These are phyloP conservation scores for Solanum ahanhuiri DNA, from an alignment of 257 asterid species.

Conservation along the genomic window DNA sequence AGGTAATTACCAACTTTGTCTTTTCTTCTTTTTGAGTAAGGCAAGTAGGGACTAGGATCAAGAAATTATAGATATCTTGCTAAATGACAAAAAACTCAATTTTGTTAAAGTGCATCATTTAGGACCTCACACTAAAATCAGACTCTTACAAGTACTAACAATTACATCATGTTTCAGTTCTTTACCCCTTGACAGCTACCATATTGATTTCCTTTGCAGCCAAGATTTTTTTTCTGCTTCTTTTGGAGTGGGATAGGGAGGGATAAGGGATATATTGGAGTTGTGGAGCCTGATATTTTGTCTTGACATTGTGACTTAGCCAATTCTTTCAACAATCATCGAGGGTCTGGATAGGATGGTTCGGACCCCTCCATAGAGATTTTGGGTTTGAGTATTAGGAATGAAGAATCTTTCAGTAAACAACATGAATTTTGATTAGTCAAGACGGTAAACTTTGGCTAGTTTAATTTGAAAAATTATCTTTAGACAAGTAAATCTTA, in stretches of 20 bases:
- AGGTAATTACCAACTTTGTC: neutral
- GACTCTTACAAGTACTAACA: neutral
- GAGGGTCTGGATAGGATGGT: neutral
- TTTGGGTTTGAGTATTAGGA: neutral
- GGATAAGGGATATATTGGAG: neutral
- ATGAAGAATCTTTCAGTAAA: no score
- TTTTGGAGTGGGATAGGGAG: neutral
- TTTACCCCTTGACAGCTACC: neutral
- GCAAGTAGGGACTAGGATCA: neutral
- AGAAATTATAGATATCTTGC: neutral
- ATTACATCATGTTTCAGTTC: neutral
- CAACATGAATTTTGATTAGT: neutral
- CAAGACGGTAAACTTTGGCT: neutral
- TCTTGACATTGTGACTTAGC: no score
- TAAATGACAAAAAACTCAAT: neutral
- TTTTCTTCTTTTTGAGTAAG: neutral
- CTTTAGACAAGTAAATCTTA: neutral
- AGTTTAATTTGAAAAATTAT: neutral
- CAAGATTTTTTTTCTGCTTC: neutral
- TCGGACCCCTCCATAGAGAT: neutral
- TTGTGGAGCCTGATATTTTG: neutral
- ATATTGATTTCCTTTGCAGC: neutral
- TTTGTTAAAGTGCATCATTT: slow-evolving; percentile 9
- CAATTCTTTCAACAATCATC: neutral
- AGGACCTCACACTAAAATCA: slow-evolving; percentile 10